These are phyloP conservation scores for Striga hermonthica DNA, from an alignment of 305 asterid species.

Conservation along the genomic window DNA sequence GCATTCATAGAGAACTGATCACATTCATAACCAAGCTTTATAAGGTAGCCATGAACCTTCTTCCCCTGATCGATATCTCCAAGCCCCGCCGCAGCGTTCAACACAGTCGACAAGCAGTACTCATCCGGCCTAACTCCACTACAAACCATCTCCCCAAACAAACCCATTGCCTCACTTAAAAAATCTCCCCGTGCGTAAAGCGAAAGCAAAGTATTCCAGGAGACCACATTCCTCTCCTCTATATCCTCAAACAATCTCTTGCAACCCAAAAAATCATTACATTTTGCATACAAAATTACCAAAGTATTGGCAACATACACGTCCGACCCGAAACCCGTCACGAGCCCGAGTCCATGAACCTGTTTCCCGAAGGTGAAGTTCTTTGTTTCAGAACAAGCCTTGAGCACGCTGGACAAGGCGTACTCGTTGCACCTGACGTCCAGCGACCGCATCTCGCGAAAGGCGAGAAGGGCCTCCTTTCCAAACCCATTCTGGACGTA, in stretches of 20 bases:
- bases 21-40: conserved; percentile 66
- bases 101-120: conserved; percentile 62
- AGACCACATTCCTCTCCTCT: conserved; percentile 66
- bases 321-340: conserved; percentile 65
- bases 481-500: conserved; percentile 65
- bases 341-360: conserved; percentile 63
- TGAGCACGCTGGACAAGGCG: conserved; percentile 75
- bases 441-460: conserved; percentile 52
- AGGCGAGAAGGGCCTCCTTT: conserved; percentile 58
- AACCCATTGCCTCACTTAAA: conserved; percentile 54
- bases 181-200: conserved; percentile 57
- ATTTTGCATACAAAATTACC: conserved; percentile 71
- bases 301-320: conserved; percentile 72
- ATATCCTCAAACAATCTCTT: conserved; percentile 72
- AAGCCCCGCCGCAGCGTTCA: conserved; percentile 73
- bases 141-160: conserved; percentile 64
- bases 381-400: conserved; percentile 56
- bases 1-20: conserved; percentile 84
- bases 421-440: conserved; percentile 64
- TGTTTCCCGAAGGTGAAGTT: conserved; percentile 51
- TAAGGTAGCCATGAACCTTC: conserved; percentile 64
- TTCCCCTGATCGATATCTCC: conserved; percentile 58
- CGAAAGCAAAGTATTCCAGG: conserved; percentile 75
- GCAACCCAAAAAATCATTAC: conserved; percentile 51
- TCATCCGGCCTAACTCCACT: conserved; percentile 69